Evolutionary conservation across 2,329 filamentous ascomycete species (phyloP).

Genomic region (Aureobasidium uvarum): DNA sequence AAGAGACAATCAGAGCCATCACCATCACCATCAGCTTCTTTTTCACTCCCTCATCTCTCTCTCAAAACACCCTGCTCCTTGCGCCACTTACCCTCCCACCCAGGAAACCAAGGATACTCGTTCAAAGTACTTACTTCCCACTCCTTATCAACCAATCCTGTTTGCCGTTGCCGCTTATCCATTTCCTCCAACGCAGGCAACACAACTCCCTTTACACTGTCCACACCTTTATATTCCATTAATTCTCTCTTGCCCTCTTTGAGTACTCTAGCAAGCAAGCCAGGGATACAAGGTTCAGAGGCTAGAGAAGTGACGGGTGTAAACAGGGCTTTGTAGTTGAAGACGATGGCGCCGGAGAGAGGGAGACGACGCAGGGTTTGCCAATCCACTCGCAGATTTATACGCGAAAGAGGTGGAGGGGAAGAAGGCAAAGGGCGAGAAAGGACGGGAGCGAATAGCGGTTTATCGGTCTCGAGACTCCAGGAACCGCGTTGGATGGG

Average conservation of each 20-base stretch:
- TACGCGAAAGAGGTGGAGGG: conserved; percentile 56
- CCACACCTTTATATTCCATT: conserved; percentile 78
- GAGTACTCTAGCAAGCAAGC: conserved; percentile 61
- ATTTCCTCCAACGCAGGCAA: conserved; percentile 64
- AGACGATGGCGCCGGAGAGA: conserved; percentile 70
- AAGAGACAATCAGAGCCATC: too few species aligned
- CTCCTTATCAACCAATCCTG: conserved; percentile 57
- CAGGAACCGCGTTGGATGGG: conserved; percentile 83
- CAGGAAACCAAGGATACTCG: conserved; percentile 72
- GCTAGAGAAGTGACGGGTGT: conserved; percentile 68
- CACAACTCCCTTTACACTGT: conserved; percentile 67
- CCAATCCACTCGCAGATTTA: conserved; percentile 79
- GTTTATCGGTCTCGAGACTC: conserved; percentile 73
- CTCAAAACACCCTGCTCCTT: neutral
- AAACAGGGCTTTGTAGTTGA: conserved; percentile 88
- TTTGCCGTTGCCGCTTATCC: conserved; percentile 63
- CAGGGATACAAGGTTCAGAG: conserved; percentile 70
- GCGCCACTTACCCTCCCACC: conserved; percentile 72
- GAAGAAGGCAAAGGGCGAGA: too few species aligned
- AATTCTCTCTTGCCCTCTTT: conserved; percentile 66
- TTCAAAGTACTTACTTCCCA: conserved; percentile 70
- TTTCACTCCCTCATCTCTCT: too few species aligned
- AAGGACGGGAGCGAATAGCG: conserved; percentile 64
- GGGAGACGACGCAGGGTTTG: conserved; percentile 79
- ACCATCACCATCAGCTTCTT: too few species aligned